phyloP scores from a whole-genome alignment of 495 filamentous ascomycete genomes.

The Lophium mytilinum region DNA sequence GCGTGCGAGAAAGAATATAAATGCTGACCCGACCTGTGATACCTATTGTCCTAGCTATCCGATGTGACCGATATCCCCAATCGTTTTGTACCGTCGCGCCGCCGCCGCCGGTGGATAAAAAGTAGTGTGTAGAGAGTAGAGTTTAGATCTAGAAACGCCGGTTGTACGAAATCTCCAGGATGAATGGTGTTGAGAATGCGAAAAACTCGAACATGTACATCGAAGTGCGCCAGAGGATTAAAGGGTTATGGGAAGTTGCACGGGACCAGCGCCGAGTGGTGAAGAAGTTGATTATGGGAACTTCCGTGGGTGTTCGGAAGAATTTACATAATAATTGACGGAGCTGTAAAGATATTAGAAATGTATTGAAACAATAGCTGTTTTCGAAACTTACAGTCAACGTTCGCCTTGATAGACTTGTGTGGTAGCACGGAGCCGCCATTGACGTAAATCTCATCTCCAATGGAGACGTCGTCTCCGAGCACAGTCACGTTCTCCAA shows the following conservation, averaged over 20 bases:
- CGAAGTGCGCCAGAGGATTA: slow-evolving; percentile 22
- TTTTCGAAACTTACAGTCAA: slow-evolving; percentile 56
- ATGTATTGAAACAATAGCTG: too few species aligned
- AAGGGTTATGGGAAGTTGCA: slow-evolving; percentile 9
- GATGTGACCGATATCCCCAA: too few species aligned
- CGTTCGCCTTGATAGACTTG: slow-evolving; percentile 98
- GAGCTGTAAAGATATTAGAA: slow-evolving; percentile 3
- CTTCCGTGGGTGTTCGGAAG: neutral
- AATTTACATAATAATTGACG: slow-evolving; percentile 24
- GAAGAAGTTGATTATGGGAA: neutral
- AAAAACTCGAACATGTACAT: slow-evolving; percentile 8
- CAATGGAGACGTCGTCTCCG: slow-evolving; percentile 98
- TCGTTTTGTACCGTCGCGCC: too few species aligned
- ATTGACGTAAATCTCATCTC: slow-evolving; percentile 98
- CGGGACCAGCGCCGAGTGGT: neutral
- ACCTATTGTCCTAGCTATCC: too few species aligned
- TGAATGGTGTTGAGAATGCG: neutral
- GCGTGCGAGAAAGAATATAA: too few species aligned
- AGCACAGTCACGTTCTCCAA: slow-evolving; percentile 96
- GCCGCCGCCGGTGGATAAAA: neutral
- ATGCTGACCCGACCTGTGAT: too few species aligned
- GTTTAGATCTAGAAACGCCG: neutral
- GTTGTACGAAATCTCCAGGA: neutral
- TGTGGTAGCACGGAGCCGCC: slow-evolving; percentile 93
- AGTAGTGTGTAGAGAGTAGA: neutral